Evolutionary conservation across 139 green algal species (phyloP), one percentile per base, ranked within the genome.

Genomic region (Desmodesmus armatus): DNA sequence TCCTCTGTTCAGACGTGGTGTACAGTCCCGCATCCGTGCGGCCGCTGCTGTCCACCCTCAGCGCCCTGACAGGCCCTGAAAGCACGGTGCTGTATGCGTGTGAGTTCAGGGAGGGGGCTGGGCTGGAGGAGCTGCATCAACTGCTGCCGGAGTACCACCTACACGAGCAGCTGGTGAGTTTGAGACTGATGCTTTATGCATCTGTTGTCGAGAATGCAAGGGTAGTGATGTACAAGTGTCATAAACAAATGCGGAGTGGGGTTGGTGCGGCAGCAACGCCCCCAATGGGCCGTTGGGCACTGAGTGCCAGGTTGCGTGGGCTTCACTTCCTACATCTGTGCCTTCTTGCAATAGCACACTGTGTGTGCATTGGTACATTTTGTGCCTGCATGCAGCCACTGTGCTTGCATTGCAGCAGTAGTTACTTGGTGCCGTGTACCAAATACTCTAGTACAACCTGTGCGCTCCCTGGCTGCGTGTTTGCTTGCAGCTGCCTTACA

Each of bases 1-100:
- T 92, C 15, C 87, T 92, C 0, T 82, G 80, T 3, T 92, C 87
- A 27, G 87, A 92, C 80, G 47, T 92, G 15, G 44, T 92, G 17
- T 92, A 92, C 75, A 43, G 83, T 4, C 39, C 29, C 3, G 55
- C 69, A 6, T 70, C 51, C 7, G n/a, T 92, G 55, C 58, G 29
- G 21, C 65, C 73, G 7, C 75, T 92, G 37, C 33, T 91, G 23
- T 17, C 4, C 2, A 89, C 83, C 2, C 60, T 91, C 2, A 27
- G 11, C 31, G 66, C 39, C 43, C 66, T 91, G n/a, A 40, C 40
- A 27, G 81, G 66, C 5, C 62, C 81, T 13, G 19, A 31, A 21
- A 85, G 74, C 17, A 55, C 73, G 37, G 55, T 83, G 0, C 73
- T 43, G 19, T 29, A 29, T n/a, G 40, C 27, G 37, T 41, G 55